These are phyloP conservation scores for Botrytis pseudocinerea DNA, from an alignment of 2,329 filamentous ascomycete species.

Conservation along the genomic window DNA sequence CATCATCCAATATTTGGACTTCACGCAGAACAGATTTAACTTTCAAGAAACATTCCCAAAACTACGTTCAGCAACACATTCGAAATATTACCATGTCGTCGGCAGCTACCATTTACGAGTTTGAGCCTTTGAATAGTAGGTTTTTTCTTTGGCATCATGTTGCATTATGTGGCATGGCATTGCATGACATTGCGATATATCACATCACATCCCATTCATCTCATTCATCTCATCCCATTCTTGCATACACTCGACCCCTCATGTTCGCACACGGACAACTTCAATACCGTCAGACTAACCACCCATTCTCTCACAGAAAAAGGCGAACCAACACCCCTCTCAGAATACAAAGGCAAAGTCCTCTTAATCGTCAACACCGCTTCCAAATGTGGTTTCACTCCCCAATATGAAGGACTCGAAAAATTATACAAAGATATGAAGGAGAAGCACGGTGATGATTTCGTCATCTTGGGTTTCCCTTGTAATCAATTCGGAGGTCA, in stretches of 20 bases:
- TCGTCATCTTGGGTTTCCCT: conserved; percentile 90
- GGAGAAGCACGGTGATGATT: conserved; percentile 63
- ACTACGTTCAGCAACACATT: conserved; percentile 16
- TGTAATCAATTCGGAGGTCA: conserved; percentile 97
- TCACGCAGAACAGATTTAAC: conserved; percentile 11
- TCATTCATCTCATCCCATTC: background rate
- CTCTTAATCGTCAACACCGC: conserved; percentile 96
- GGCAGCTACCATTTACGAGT: conserved; percentile 76
- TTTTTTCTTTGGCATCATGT: conserved; percentile 31
- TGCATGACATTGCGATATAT: background rate
- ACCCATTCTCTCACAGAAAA: conserved; percentile 56
- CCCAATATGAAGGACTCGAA: conserved; percentile 90
- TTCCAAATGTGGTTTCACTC: conserved; percentile 98
- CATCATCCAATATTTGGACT: conserved; percentile 15
- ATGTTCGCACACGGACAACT: background rate
- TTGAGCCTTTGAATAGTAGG: conserved; percentile 79
- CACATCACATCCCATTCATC: background rate
- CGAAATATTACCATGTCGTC: conserved; percentile 56
- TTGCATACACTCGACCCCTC: background rate
- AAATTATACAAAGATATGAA: conserved; percentile 80
- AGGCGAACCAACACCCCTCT: conserved; percentile 69
- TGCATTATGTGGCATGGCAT: background rate
- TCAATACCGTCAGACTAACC: conserved; percentile 18
- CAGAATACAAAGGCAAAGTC: conserved; percentile 82
- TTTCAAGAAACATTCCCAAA: background rate